Base-by-base conservation (phyloP, 345 rosid species). In the Angophora floribunda region DNA sequence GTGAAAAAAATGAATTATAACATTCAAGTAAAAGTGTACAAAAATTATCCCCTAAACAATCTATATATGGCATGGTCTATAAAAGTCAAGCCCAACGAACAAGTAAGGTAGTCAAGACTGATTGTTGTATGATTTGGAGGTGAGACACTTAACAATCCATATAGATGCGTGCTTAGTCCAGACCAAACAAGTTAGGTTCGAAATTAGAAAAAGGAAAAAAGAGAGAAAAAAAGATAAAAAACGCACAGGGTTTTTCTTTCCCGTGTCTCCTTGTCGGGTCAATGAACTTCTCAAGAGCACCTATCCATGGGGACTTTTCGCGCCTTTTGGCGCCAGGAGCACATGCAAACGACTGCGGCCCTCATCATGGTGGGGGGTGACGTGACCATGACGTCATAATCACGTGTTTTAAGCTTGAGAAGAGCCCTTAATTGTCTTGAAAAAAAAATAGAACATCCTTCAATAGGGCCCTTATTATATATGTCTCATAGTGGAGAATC, bases 11-110 rank as follows among this genome's bases (percentile, higher is more conserved):
- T n/a, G n/a, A n/a, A n/a, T n/a, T n/a, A n/a, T n/a, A n/a, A n/a
- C n/a, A n/a, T n/a, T n/a, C n/a, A n/a, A n/a, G n/a, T n/a, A n/a
- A n/a, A n/a, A n/a, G n/a, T n/a, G n/a, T n/a, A n/a, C n/a, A n/a
- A n/a, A n/a, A n/a, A n/a, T n/a, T n/a, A n/a, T 55, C 1, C 22
- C 22, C 28, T 55, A 21, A 4, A 22, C 3, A 0, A 55, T 55
- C 22, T 55, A 55, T 55, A 55, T 55, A 55, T 22, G 61, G 22
- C 61, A 22, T 4, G 11, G 2, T 67, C 79, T 8, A 67, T 3
- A 67, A 67, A 67, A 67, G 79, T 32, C 6, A 15, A 70, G 47
- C 47, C 82, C 82, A 70, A 36, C 24, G 22, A 70, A 70, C 47
- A 41, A 17, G 47, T 17, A 70, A 36, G 26, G 47, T 0, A 9